phyloP scores from a whole-genome alignment of 2,329 filamentous ascomycete genomes.

The Cytospora piceae region DNA sequence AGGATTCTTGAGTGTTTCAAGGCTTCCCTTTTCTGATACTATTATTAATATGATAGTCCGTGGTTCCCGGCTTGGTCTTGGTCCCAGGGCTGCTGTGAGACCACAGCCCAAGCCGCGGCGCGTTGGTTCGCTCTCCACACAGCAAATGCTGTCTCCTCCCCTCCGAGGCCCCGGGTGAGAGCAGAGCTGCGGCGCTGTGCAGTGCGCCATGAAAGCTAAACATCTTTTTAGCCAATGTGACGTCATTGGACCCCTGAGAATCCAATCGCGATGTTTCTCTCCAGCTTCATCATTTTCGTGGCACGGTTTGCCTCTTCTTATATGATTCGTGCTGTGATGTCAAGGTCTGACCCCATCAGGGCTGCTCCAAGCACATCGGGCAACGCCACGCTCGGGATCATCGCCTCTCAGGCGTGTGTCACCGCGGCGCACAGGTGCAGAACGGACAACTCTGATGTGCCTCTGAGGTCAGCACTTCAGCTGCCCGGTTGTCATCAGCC shows the following conservation, averaged over 20 bases:
- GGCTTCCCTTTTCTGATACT: background rate
- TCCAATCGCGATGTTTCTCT: background rate
- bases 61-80: background rate
- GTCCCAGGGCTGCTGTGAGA: background rate
- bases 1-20: background rate
- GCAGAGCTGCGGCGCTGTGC: background rate
- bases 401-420: background rate
- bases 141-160: background rate
- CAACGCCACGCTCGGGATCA: background rate
- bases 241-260: conserved; percentile 24
- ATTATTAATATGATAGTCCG: background rate
- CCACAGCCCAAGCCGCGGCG: background rate
- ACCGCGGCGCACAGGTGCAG: background rate
- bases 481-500: background rate
- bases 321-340: background rate
- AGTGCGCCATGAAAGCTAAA: conserved; percentile 6
- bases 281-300: background rate
- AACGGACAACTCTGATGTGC: background rate
- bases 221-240: background rate
- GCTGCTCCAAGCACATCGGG: background rate
- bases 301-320: background rate
- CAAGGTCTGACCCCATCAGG: background rate
- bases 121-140: background rate
- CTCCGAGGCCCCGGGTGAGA: no score
- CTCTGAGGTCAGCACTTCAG: background rate